These are phyloP conservation scores for Myrica gale DNA, from an alignment of 306 rosid species.

Conservation along the genomic window DNA sequence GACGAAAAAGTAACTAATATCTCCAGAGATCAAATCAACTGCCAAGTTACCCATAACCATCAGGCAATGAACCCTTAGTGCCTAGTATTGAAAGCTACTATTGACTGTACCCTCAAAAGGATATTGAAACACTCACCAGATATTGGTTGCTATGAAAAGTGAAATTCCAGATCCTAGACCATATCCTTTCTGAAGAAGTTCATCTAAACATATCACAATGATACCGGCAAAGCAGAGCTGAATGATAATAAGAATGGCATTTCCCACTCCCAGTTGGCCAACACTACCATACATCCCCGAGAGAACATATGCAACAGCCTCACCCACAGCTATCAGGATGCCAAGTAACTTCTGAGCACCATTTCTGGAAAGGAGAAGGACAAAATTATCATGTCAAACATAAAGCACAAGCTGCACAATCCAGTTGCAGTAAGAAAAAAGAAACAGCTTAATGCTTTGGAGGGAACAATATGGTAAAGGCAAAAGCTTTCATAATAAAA, in stretches of 20 bases:
- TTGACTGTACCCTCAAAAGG: not conserved
- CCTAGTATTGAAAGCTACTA: not conserved
- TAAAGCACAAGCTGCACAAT: not conserved
- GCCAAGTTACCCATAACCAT: not conserved
- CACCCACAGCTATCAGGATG: conserved; percentile 89
- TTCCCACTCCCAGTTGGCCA: conserved; percentile 96
- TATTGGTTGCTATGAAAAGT: conserved; percentile 91
- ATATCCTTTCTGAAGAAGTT: conserved; percentile 98
- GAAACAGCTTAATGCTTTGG: conserved; percentile 2
- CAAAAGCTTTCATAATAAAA: conserved; percentile 1
- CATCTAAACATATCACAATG: conserved; percentile 92
- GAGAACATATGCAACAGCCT: conserved; percentile 96
- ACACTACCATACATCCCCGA: conserved; percentile 98
- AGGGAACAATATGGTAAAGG: not conserved
- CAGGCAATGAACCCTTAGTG: not conserved
- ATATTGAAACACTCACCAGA: conserved; percentile 57
- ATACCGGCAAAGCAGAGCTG: conserved; percentile 96
- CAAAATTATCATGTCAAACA: not conserved
- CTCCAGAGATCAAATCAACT: not conserved
- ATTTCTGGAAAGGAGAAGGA: conserved; percentile 43
- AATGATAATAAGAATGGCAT: conserved; percentile 82
- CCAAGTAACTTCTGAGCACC: conserved; percentile 94
- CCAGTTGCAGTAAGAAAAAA: not conserved
- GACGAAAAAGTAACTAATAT: not conserved
- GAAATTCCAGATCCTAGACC: conserved; percentile 99